Evolutionary conservation across 2,329 filamentous ascomycete species (phyloP), one percentile per base, ranked within the genome.

Genomic region (Colletotrichum nymphaeae): DNA sequence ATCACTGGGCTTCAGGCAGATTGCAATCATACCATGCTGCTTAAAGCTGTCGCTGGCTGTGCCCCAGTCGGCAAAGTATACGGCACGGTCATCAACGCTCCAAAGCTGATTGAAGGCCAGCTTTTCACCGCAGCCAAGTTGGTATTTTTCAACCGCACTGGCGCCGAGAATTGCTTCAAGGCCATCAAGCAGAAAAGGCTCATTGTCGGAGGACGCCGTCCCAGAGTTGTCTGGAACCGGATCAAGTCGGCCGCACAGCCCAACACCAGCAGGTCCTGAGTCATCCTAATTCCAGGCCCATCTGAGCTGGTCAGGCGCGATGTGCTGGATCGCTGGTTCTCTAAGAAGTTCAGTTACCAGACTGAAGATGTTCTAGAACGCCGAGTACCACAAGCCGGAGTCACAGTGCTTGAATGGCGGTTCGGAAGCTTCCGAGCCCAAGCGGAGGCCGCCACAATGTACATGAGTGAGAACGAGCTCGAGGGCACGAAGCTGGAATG

Each of bases 371-470:
- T 63, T 11, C 9, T 35, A 3, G 32, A 4, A 35, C 32, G 32
- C 28, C 19, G 14, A 26, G 28, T 35, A 35, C 32, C 32, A 24
- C 59, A 58, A 49, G 2, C 4, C 35, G 1, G 12, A 7, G 32
- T 6, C 26, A 8, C 32, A 49, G 14, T 26, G 19, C 24, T 67
- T 3, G 67, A 63, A 52, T 74, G 67, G 72, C 57, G 49, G 14
- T 70, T 71, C 8, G 71, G 57, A 14, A 71, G 67, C 53, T 67
- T 24, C 52, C 49, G 49, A 8, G 14, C 7, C 26, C 63, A 73
- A 28, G 62, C 62, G 1, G 32, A 57, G 28, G 49, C 67, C 1
- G 63, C 57, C 5, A 11, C 14, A 6, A 63, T 53, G 22, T 32
- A 32, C 19, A 49, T 73, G n/a, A 46, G 46, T 8, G 19, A 46